Conservation (phyloP, 1,284 basidiomycete species). For the Butyriboletus regius region DNA sequence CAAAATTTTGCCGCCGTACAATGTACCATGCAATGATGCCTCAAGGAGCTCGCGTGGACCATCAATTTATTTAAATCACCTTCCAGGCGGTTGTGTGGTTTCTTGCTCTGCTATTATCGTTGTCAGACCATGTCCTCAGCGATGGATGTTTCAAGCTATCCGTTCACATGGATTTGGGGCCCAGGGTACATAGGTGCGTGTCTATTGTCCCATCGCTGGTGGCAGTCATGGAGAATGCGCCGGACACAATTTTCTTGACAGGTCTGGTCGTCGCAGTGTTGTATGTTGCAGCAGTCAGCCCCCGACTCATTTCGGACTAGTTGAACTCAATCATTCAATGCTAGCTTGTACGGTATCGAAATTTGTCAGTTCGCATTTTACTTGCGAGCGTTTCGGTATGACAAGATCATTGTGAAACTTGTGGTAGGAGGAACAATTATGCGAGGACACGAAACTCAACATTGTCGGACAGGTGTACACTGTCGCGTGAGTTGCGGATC, state of each 20-base stretch:
- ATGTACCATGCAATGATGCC: background rate
- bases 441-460: no score
- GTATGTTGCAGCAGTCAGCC: background rate
- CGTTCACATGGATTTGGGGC: background rate
- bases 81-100: background rate
- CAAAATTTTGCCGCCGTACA: background rate
- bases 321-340: background rate
- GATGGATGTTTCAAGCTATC: background rate
- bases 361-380: no score
- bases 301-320: background rate
- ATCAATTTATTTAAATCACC: background rate
- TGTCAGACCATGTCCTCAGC: background rate
- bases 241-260: background rate
- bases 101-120: background rate
- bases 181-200: slow-evolving; percentile 7
- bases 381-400: no score
- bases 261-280: slow-evolving; percentile 6
- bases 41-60: background rate
- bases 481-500: no score
- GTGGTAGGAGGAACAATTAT: no score
- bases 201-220: background rate
- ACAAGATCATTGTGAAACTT: no score
- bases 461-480: no score
- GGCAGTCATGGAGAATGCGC: background rate
- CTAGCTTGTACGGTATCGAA: slow-evolving; percentile 12